Evolutionary conservation across 192 early-diverging fungal genomes (phyloP).

Genomic region (Podila verticillata): DNA sequence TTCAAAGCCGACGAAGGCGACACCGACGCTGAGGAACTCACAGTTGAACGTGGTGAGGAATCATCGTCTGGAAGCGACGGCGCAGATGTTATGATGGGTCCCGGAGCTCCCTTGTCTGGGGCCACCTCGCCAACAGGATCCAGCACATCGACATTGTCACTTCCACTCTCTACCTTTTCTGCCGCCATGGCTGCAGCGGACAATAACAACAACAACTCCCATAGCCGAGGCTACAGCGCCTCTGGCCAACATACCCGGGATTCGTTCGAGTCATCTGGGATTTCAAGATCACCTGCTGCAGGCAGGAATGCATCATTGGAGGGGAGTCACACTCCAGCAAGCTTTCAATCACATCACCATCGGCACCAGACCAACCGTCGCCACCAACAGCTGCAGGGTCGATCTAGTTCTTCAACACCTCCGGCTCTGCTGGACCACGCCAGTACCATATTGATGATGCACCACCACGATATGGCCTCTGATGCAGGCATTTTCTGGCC

Average conservation of each 20-base stretch:
- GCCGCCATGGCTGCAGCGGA: background rate
- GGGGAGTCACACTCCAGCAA: background rate
- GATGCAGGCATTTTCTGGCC: slow-evolving; percentile 29
- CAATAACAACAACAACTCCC: background rate
- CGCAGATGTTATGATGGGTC: background rate
- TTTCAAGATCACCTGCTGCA: slow-evolving; percentile 7
- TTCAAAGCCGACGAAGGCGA: slow-evolving; percentile 43
- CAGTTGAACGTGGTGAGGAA: slow-evolving; percentile 16
- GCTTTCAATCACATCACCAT: slow-evolving; percentile 7
- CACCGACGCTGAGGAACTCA: slow-evolving; percentile 39
- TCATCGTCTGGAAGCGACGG: slow-evolving; percentile 17
- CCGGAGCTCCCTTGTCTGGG: slow-evolving; percentile 4
- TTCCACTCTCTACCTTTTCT: slow-evolving; percentile 30
- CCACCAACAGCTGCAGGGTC: slow-evolving; percentile 13
- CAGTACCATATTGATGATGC: background rate
- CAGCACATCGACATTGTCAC: slow-evolving; percentile 29
- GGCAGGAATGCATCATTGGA: background rate
- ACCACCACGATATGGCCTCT: background rate
- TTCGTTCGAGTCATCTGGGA: slow-evolving; percentile 5
- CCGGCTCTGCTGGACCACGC: slow-evolving; percentile 14
- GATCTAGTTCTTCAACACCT: slow-evolving; percentile 29
- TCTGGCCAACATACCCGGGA: slow-evolving; percentile 12
- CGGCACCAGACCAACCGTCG: slow-evolving; percentile 11
- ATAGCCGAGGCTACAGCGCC: background rate
- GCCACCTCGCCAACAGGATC: slow-evolving; percentile 28